Evolutionary conservation across 139 green algal species (phyloP).

Genomic region (Chlorella sp.): DNA sequence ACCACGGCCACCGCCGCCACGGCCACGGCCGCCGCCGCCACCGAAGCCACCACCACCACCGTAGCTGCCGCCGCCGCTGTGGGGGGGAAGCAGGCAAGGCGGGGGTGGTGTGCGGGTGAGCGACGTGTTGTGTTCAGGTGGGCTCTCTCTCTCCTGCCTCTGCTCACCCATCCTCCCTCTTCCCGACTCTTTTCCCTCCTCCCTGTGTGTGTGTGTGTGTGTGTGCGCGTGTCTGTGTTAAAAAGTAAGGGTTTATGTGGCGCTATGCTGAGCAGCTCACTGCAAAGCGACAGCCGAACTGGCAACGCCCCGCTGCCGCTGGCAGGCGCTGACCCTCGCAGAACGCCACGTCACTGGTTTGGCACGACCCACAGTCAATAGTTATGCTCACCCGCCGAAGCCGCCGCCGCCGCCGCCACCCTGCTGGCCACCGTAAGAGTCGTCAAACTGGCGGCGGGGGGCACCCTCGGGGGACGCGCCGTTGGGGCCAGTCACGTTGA

Average conservation of each 20-base stretch:
- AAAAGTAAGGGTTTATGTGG: too few relatives aligned
- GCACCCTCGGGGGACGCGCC: slow-evolving; percentile 55
- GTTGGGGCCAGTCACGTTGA: slow-evolving; percentile 56
- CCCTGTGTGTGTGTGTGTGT: too few relatives aligned
- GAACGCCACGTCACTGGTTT: not conserved
- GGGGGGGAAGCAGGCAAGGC: not conserved
- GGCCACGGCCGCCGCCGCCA: not conserved
- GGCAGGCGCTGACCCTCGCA: too few relatives aligned
- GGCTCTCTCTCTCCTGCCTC: too few relatives aligned
- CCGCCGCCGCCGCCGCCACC: slow-evolving; percentile 24
- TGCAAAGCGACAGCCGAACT: too few relatives aligned
- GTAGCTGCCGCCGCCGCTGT: not conserved
- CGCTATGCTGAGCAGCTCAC: too few relatives aligned
- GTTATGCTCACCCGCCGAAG: slow-evolving; percentile 1
- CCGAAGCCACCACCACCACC: slow-evolving; percentile 39
- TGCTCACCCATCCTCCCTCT: too few relatives aligned
- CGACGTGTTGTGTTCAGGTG: too few relatives aligned
- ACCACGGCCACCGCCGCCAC: slow-evolving; percentile 32
- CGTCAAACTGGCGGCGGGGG: slow-evolving; percentile 42
- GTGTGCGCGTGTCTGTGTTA: too few relatives aligned
- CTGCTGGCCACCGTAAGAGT: slow-evolving; percentile 31
- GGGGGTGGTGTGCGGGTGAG: not conserved
- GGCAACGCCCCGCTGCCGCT: too few relatives aligned
- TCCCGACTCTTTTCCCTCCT: too few relatives aligned
- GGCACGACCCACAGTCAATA: not conserved